These are phyloP conservation scores for Arthrinium phaeospermum DNA, from an alignment of 2,329 filamentous ascomycete species.

Conservation along the genomic window DNA sequence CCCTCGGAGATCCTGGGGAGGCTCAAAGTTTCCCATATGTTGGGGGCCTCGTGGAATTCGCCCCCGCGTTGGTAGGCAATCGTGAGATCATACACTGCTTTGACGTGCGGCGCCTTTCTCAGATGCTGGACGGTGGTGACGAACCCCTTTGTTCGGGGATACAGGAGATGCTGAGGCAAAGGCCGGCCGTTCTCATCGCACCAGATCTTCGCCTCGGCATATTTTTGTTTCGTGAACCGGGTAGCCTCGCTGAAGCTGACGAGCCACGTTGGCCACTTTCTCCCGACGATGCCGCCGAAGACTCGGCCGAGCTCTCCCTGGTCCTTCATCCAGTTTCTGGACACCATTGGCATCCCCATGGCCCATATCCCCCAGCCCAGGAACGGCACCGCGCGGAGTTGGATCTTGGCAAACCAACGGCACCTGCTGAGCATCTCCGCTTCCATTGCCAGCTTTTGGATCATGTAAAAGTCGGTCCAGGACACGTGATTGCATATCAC, in stretches of 20 bases:
- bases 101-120: slow-evolving; percentile 54
- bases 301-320: slow-evolving; percentile 60
- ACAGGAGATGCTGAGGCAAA: slow-evolving; percentile 62
- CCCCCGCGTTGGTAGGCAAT: slow-evolving; percentile 56
- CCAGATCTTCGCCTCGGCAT: slow-evolving; percentile 56
- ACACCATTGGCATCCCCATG: slow-evolving; percentile 69
- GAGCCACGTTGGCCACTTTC: slow-evolving; percentile 65
- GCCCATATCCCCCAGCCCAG: slow-evolving; percentile 69
- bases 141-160: slow-evolving; percentile 66
- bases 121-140: slow-evolving; percentile 63
- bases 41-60: slow-evolving; percentile 52
- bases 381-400: slow-evolving; percentile 64
- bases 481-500: slow-evolving; percentile 65
- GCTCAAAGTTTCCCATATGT: slow-evolving; percentile 59
- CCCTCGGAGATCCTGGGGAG: slow-evolving; percentile 44
- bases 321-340: slow-evolving; percentile 63
- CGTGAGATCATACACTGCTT: slow-evolving; percentile 61
- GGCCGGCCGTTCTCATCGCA: slow-evolving; percentile 56
- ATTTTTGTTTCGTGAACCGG: slow-evolving; percentile 60
- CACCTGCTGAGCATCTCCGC: slow-evolving; percentile 65
- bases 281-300: slow-evolving; percentile 58
- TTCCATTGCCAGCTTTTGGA: slow-evolving; percentile 60
- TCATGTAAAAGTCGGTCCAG: slow-evolving; percentile 70
- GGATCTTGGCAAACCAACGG: slow-evolving; percentile 67
- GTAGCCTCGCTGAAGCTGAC: slow-evolving; percentile 70